These are phyloP conservation scores for Rickenella mellea DNA, from an alignment of 768 basidiomycete genomes.

Conservation along the genomic window DNA sequence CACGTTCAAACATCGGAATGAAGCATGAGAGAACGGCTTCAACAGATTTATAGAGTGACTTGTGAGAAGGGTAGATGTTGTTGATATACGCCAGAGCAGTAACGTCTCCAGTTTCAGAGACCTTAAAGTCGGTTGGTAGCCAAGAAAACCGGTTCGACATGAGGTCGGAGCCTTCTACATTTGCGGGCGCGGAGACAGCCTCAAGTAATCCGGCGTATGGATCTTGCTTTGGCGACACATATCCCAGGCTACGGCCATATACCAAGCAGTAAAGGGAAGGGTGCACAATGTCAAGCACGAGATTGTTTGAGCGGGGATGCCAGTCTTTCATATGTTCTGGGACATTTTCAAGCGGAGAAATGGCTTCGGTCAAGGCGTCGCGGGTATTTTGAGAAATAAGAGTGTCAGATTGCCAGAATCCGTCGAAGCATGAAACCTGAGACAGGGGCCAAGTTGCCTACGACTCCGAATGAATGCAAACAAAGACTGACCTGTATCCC, in stretches of 20 bases:
- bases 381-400: slow-evolving; percentile 9
- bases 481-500: slow-evolving; percentile 5
- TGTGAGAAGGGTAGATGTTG: slow-evolving; percentile 32
- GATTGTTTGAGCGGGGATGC: slow-evolving; percentile 18
- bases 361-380: slow-evolving; percentile 4
- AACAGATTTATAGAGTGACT: slow-evolving; percentile 23
- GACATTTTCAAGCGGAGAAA: slow-evolving; percentile 12
- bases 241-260: slow-evolving; percentile 13
- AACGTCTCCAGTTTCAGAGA: slow-evolving; percentile 21
- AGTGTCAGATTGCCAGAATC: slow-evolving; percentile 12
- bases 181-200: too few species aligned
- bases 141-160: slow-evolving; percentile 29
- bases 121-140: slow-evolving; percentile 34
- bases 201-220: too few species aligned
- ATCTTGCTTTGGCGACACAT: too few species aligned
- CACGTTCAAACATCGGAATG: slow-evolving; percentile 42
- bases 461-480: not conserved
- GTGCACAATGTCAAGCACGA: slow-evolving; percentile 19
- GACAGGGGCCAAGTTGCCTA: not conserved
- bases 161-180: too few species aligned
- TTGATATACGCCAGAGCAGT: slow-evolving; percentile 44
- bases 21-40: slow-evolving; percentile 25
- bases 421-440: slow-evolving; percentile 10
- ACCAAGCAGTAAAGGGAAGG: slow-evolving; percentile 16
- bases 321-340: slow-evolving; percentile 17